A percentile compares a stretch with the other conserved stretches of the same genome.
These are phyloP conservation scores for Mycena chlorophos DNA, from an alignment of 768 basidiomycete genomes.

Conservation along the genomic window DNA sequence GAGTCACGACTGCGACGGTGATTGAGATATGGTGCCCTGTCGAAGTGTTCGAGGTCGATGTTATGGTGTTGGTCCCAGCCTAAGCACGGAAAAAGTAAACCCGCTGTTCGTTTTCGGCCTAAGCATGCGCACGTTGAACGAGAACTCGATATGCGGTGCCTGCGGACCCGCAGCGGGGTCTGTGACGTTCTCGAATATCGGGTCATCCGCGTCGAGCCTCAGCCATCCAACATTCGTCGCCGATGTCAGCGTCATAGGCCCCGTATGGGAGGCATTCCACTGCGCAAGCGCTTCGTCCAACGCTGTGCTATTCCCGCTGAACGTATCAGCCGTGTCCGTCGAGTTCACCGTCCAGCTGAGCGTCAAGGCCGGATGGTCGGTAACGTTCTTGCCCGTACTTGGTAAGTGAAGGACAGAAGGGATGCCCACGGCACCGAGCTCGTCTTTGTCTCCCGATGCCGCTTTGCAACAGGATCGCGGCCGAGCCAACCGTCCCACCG, in stretches of 20 bases:
- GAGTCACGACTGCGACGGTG: not conserved
- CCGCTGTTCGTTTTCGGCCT: too few relatives aligned
- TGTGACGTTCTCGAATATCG: constrained; percentile 14
- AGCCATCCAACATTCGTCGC: constrained; percentile 24
- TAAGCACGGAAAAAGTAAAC: not conserved
- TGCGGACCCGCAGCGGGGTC: constrained; percentile 29
- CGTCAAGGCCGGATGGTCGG: constrained; percentile 27
- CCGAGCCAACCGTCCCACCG: constrained; percentile 38
- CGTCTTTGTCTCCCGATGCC: constrained; percentile 33
- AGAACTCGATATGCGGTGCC: constrained; percentile 29
- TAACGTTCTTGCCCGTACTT: constrained; percentile 28
- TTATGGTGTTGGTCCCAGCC: not conserved
- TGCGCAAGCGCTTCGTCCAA: constrained; percentile 10
- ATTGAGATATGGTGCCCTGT: not conserved
- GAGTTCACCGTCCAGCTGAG: constrained; percentile 26
- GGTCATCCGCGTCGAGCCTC: constrained; percentile 18
- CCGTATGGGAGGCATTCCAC: constrained; percentile 28
- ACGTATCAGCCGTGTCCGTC: constrained; percentile 18
- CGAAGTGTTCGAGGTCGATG: not conserved
- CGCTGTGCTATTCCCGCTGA: constrained; percentile 24
- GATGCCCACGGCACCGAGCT: constrained; percentile 23
- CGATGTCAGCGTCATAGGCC: constrained; percentile 27
- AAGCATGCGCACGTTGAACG: constrained; percentile 5
- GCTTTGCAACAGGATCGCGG: constrained; percentile 34
- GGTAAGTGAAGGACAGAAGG: constrained; percentile 24